Percentiles rank a stretch among this genome's conserved stretches.
These are phyloP conservation scores for Neotropicomus parvogracilis DNA, from an alignment of 1,284 basidiomycete genomes.

Conservation along the genomic window DNA sequence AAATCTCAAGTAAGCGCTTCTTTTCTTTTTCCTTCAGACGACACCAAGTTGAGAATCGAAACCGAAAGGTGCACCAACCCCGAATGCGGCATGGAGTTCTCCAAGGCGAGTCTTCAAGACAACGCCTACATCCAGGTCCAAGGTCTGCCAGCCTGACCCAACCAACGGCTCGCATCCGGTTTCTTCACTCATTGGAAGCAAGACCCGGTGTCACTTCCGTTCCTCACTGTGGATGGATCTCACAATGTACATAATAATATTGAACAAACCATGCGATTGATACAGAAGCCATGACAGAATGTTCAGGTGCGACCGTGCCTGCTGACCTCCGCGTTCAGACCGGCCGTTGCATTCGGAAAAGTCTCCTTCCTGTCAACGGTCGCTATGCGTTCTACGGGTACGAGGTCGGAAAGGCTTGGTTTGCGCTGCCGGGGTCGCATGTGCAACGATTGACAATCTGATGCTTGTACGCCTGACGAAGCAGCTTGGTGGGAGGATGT, in stretches of 20 bases:
- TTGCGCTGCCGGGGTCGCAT: conserved; percentile 54
- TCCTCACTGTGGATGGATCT: conserved; percentile 14
- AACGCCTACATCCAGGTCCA: conserved; percentile 41
- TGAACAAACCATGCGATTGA: conserved; percentile 20
- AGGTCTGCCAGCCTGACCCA: conserved; percentile 34
- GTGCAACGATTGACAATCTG: conserved; percentile 41
- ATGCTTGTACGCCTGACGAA: conserved; percentile 23
- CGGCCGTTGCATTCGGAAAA: conserved; percentile 54
- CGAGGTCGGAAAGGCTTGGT: conserved; percentile 58
- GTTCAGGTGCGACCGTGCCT: conserved; percentile 34
- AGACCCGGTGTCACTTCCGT: conserved; percentile 25
- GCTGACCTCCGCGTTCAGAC: conserved; percentile 61
- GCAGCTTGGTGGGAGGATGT: conserved; percentile 23
- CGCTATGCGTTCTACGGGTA: conserved; percentile 62
- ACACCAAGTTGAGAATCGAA: conserved; percentile 15
- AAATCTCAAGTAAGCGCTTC: conserved; percentile 35
- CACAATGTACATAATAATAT: conserved; percentile 33
- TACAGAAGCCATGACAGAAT: conserved; percentile 11
- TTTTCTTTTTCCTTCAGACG: conserved; percentile 9
- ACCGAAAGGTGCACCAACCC: conserved; percentile 34
- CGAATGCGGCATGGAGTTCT: conserved; percentile 41
- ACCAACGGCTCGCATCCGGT: neutral
- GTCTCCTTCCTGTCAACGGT: conserved; percentile 50
- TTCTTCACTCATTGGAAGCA: conserved; percentile 11
- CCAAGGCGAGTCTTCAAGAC: conserved; percentile 38